Evolutionary conservation across 2,329 filamentous ascomycete species (phyloP).

Genomic region (Cladosporium austrohemisphaericum): DNA sequence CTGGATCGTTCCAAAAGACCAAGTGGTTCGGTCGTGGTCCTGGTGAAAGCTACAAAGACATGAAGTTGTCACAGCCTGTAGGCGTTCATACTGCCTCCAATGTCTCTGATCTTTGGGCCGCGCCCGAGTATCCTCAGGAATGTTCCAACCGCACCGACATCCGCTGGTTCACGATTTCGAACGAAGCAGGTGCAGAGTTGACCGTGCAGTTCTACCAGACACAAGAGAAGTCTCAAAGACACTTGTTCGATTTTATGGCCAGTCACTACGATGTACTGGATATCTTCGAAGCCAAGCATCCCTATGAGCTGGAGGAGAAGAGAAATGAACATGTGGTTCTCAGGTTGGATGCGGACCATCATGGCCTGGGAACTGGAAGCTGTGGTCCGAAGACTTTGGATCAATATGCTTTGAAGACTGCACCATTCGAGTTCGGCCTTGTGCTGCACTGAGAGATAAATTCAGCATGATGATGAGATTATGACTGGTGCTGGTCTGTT

Average conservation of each 20-base stretch:
- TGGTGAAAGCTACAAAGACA: slow-evolving; percentile 64
- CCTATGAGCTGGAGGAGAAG: slow-evolving; percentile 56
- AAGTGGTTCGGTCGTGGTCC: slow-evolving; percentile 63
- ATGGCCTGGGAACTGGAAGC: slow-evolving; percentile 60
- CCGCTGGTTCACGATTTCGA: slow-evolving; percentile 48
- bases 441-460: slow-evolving; percentile 19
- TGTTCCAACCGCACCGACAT: slow-evolving; percentile 61
- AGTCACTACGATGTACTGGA: slow-evolving; percentile 51
- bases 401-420: slow-evolving; percentile 37
- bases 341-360: slow-evolving; percentile 58
- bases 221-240: slow-evolving; percentile 9
- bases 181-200: slow-evolving; percentile 16
- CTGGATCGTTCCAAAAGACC: slow-evolving; percentile 45
- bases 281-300: slow-evolving; percentile 59
- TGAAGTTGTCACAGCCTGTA: slow-evolving; percentile 55
- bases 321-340: slow-evolving; percentile 55
- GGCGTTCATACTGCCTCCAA: slow-evolving; percentile 34
- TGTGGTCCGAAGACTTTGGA: slow-evolving; percentile 54
- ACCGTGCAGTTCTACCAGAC: slow-evolving; percentile 32
- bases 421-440: slow-evolving; percentile 36
- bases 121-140: slow-evolving; percentile 67
- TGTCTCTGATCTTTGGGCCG: slow-evolving; percentile 51
- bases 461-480: too few relatives aligned
- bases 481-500: too few relatives aligned
- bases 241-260: slow-evolving; percentile 50